These are phyloP conservation scores for Vitis labrusca DNA, from an alignment of 164 flowering plant species.

Conservation along the genomic window DNA sequence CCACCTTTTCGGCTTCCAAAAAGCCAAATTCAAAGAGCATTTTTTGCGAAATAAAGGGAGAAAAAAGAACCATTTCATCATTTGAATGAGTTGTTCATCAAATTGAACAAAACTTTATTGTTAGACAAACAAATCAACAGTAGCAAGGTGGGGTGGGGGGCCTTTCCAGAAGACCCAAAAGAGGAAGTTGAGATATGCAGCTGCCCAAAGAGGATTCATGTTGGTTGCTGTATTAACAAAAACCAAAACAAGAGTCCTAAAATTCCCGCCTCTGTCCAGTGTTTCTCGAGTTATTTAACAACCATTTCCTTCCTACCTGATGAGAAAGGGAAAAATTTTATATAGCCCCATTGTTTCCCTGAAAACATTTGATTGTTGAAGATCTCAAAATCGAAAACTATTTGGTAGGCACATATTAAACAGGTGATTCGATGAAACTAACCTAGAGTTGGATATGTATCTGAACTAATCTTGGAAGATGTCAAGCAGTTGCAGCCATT, in stretches of 20 bases:
- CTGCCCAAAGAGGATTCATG: too few relatives aligned
- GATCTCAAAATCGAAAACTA: neutral
- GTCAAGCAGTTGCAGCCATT: slow-evolving; percentile 53
- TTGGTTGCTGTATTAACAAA: slow-evolving; percentile 3
- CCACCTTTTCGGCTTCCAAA: too few relatives aligned
- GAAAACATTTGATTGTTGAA: too few relatives aligned
- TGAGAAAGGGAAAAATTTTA: slow-evolving; percentile 8
- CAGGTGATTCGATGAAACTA: slow-evolving; percentile 4
- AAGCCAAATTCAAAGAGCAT: too few relatives aligned
- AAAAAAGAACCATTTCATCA: too few relatives aligned
- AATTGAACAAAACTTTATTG: too few relatives aligned
- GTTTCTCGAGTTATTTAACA: slow-evolving; percentile 11
- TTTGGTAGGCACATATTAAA: neutral
- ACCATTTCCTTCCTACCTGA: slow-evolving; percentile 5
- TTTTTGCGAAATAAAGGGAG: too few relatives aligned
- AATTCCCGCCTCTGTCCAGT: slow-evolving; percentile 3
- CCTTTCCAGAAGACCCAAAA: too few relatives aligned
- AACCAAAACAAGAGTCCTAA: slow-evolving; percentile 9
- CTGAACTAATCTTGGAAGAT: neutral
- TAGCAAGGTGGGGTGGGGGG: too few relatives aligned
- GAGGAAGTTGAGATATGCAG: too few relatives aligned
- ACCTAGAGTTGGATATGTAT: slow-evolving; percentile 16
- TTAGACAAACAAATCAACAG: too few relatives aligned
- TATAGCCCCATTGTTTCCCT: neutral
- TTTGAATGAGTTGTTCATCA: too few relatives aligned